Base-by-base conservation (phyloP, 371 early-diverging fungal species). In the Mortierella sp. region DNA sequence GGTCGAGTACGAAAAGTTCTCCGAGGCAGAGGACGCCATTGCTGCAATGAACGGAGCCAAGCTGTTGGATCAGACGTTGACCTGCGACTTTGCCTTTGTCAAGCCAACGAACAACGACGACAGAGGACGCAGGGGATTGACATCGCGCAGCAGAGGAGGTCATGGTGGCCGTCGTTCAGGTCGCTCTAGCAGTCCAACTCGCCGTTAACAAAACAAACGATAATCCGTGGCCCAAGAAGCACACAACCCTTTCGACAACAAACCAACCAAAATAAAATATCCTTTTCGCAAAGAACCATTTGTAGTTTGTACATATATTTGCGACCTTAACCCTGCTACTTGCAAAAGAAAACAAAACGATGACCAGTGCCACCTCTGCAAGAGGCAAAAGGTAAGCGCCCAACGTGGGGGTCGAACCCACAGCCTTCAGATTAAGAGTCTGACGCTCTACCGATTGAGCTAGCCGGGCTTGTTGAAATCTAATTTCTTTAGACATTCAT, bases 361-460 rank as follows among this genome's bases (percentile, higher is more conserved):
- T 18, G 51, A 51, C 21, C 16, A 51, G 51, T 4, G 16, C 6
- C 21, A 51, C 21, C 51, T 49, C 4, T 5, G 49, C 49, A 14
- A 51, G 16, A 5, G 18, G 27, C 41, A n/a, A 70, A 75, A 89
- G 73, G 74, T 74, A 16, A 82, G 51, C 89, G 95, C 95, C 96
- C 96, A 91, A 94, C 92, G 95, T 91, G 96, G 96, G 97, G 95
- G 94, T 96, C 96, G 96, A 97, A 97, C 96, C 96, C 97, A 91
- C 96, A 96, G 94, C 97, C 96, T 95, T 95, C 93, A 96, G 96
- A 95, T 97, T 96, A 97, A 96, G 95, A 97, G 97, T 95, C 97
- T 96, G 94, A 96, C 95, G 97, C 97, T 97, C 97, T 97, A 94
- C 96, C 96, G 95, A 96, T 95, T 97, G 97, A 96, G 96, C 96